phyloP scores from a whole-genome alignment of 208 protist species.

The Trypanosoma melophagium region DNA sequence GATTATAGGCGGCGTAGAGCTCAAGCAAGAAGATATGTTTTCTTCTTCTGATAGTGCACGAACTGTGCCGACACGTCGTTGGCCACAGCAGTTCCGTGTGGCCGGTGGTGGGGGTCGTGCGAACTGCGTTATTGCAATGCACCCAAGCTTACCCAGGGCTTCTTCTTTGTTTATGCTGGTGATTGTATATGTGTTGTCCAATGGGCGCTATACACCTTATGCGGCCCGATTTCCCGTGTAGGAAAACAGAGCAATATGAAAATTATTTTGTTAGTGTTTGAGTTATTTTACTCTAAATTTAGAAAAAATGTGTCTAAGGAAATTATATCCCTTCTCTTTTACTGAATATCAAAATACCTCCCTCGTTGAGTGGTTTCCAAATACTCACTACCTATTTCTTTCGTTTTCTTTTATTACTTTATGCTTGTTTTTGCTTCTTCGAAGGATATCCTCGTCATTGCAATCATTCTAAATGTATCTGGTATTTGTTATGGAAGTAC shows the following conservation, averaged over 20 bases:
- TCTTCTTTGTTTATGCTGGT: conserved; percentile 78
- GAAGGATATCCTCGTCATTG: too few relatives aligned
- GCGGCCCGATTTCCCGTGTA: conserved; percentile 69
- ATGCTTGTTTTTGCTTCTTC: too few relatives aligned
- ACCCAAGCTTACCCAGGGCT: conserved; percentile 74
- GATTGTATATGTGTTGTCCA: conserved; percentile 62
- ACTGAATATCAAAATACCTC: neutral
- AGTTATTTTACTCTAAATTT: neutral
- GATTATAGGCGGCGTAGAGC: conserved; percentile 77
- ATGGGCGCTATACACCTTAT: conserved; percentile 67
- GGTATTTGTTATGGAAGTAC: too few relatives aligned
- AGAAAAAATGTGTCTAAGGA: too few relatives aligned
- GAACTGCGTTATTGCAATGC: conserved; percentile 74
- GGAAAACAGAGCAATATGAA: too few relatives aligned
- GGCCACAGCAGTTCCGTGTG: conserved; percentile 78
- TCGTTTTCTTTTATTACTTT: too few relatives aligned
- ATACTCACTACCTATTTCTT: neutral
- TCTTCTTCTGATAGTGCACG: conserved; percentile 67
- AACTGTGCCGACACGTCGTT: conserved; percentile 80
- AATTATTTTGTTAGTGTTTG: neutral
- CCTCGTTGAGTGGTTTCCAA: neutral
- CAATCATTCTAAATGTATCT: too few relatives aligned
- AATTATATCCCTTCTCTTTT: neutral
- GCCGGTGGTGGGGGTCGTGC: conserved; percentile 47
- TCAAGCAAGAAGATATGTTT: conserved; percentile 85